These are phyloP conservation scores for Fusarium clavum DNA, from an alignment of 2,329 filamentous ascomycete species.

Conservation along the genomic window DNA sequence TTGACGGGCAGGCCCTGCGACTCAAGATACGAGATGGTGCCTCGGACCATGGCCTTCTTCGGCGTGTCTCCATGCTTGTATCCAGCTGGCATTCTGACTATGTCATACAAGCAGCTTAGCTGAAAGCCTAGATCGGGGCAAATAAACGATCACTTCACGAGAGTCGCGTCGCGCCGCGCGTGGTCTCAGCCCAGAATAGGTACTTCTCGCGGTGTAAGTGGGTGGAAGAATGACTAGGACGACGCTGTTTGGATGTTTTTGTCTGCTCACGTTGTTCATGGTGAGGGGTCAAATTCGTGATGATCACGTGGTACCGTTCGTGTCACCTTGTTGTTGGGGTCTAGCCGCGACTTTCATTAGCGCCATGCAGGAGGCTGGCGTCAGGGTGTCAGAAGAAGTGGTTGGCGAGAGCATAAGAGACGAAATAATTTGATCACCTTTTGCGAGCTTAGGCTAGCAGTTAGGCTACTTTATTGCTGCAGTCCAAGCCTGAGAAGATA, in stretches of 20 bases:
- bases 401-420: background rate
- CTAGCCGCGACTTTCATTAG: background rate
- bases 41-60: constrained; percentile 55
- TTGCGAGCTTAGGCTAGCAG: fast-evolving
- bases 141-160: no score
- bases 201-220: constrained; percentile 32
- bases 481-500: background rate
- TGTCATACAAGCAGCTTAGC: no score
- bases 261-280: constrained; percentile 42
- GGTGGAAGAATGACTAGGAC: constrained; percentile 44
- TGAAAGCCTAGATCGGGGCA: no score
- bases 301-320: constrained; percentile 39
- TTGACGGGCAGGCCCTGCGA: constrained; percentile 54
- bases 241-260: constrained; percentile 51
- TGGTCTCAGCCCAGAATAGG: constrained; percentile 9
- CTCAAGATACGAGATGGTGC: constrained; percentile 55
- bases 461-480: background rate
- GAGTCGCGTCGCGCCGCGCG: background rate
- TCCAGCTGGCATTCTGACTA: constrained; percentile 46
- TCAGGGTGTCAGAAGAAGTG: background rate
- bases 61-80: constrained; percentile 54
- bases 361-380: background rate
- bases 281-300: constrained; percentile 37
- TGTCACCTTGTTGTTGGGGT: background rate
- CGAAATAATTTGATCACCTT: background rate